Conservation (phyloP, 1,139 yeast genomes). For the Sporopachydermia cereana region DNA sequence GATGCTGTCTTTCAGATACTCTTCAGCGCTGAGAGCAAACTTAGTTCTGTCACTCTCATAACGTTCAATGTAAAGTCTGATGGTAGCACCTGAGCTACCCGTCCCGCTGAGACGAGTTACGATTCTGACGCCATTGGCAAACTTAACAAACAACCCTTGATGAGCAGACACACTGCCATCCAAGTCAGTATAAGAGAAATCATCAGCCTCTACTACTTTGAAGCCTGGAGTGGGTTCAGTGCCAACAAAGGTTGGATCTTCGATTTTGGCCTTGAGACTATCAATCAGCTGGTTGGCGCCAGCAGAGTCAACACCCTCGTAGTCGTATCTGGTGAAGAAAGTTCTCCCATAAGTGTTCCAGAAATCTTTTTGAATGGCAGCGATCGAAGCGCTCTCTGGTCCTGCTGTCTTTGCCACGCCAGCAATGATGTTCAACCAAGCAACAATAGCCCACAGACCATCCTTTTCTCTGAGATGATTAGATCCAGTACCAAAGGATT, state of each 20-base stretch:
- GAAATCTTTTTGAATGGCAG: conserved; percentile 70
- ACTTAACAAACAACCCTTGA: conserved; percentile 84
- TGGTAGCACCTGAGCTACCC: conserved; percentile 97
- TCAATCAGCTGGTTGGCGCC: conserved; percentile 66
- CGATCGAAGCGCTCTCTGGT: conserved; percentile 53
- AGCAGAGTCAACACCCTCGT: conserved; percentile 66
- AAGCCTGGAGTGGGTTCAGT: conserved; percentile 33
- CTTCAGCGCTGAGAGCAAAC: conserved; percentile 48
- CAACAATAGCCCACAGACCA: conserved; percentile 94
- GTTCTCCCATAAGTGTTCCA: conserved; percentile 95
- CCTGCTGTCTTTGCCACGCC: conserved; percentile 44
- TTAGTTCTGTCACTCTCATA: conserved; percentile 51
- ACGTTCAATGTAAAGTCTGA: conserved; percentile 83
- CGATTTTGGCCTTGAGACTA: conserved; percentile 38
- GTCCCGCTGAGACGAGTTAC: conserved; percentile 94
- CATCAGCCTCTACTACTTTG: conserved; percentile 62
- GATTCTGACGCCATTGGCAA: conserved; percentile 73
- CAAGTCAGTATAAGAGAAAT: conserved; percentile 85
- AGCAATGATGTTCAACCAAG: conserved; percentile 94
- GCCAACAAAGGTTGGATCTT: conserved; percentile 34
- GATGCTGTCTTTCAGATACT: conserved; percentile 55
- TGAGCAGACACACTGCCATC: conserved; percentile 87
- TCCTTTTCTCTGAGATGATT: conserved; percentile 96
- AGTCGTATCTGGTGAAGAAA: conserved; percentile 95
- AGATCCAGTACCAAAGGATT: conserved; percentile 95